These are phyloP conservation scores for Aegilops speltoides DNA, from an alignment of 176 grass and related monocot species.

Conservation along the genomic window DNA sequence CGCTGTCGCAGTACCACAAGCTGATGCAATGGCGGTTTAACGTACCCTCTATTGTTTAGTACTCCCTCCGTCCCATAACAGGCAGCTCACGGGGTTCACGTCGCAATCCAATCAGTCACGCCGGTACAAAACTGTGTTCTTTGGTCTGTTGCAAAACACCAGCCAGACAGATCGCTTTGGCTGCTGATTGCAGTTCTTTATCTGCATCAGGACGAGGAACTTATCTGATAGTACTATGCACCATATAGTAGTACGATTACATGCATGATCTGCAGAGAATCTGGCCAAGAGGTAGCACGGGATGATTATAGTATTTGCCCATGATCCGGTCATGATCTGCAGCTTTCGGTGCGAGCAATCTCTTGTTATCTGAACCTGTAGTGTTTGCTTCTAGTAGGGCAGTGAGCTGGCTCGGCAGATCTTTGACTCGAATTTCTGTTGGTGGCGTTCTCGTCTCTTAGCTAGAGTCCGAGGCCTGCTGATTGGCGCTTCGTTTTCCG, in stretches of 20 bases:
- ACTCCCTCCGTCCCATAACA: background rate
- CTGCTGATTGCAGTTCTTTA: background rate
- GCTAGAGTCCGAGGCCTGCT: background rate
- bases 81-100: slow-evolving; percentile 32
- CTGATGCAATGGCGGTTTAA: slow-evolving; percentile 18
- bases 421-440: slow-evolving; percentile 44
- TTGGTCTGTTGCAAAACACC: background rate
- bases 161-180: background rate
- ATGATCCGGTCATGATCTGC: background rate
- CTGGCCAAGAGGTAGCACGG: background rate
- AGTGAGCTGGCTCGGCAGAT: slow-evolving; percentile 32
- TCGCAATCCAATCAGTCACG: slow-evolving; percentile 8
- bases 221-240: too few species aligned
- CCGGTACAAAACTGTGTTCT: slow-evolving; percentile 38
- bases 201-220: too few species aligned
- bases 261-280: background rate
- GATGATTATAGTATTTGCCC: too few species aligned
- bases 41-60: background rate
- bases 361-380: background rate
- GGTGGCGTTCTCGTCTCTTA: slow-evolving; percentile 4
- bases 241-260: too few species aligned
- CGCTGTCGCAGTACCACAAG: background rate
- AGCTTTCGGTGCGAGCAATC: slow-evolving; percentile 38
- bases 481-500: slow-evolving; percentile 14
- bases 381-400: background rate